A percentile compares a stretch with the other conserved stretches of the same genome.
Conservation (phyloP, 1,139 yeast genomes). For the Hansenula sp. region DNA sequence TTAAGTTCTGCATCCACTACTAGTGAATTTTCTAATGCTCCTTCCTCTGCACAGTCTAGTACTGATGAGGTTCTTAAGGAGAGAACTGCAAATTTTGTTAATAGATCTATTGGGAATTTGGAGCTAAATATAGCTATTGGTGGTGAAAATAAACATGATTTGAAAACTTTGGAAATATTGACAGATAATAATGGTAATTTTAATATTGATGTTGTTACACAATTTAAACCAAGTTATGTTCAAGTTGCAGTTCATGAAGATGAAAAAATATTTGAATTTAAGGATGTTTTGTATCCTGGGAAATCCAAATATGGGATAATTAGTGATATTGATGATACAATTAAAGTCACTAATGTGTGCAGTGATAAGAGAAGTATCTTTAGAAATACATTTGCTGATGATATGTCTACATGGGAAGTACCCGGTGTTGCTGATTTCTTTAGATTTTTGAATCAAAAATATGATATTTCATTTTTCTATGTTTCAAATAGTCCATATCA, state of each 20-base stretch:
- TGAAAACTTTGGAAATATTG: conserved; percentile 26
- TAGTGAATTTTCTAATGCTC: conserved; percentile 7
- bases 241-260: conserved; percentile 37
- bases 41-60: conserved; percentile 22
- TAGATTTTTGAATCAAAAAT: conserved; percentile 31
- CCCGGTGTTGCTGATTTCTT: conserved; percentile 77
- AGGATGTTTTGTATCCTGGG: conserved; percentile 39
- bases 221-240: conserved; percentile 52
- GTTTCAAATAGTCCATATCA: conserved; percentile 97
- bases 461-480: conserved; percentile 68
- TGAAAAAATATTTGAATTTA: conserved; percentile 42
- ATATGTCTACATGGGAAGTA: conserved; percentile 60
- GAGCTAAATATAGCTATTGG: conserved; percentile 50
- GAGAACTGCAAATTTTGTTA: conserved; percentile 56
- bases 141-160: conserved; percentile 31
- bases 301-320: conserved; percentile 65
- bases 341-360: conserved; percentile 83
- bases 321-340: conserved; percentile 93
- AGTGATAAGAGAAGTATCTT: conserved; percentile 83
- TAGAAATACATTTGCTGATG: conserved; percentile 68
- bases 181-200: conserved; percentile 65
- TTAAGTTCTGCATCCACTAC: conserved; percentile 1
- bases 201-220: conserved; percentile 41
- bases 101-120: conserved; percentile 51
- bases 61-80: conserved; percentile 39